Conservation (phyloP, 345 rosid genomes). For the Brassica nigra region DNA sequence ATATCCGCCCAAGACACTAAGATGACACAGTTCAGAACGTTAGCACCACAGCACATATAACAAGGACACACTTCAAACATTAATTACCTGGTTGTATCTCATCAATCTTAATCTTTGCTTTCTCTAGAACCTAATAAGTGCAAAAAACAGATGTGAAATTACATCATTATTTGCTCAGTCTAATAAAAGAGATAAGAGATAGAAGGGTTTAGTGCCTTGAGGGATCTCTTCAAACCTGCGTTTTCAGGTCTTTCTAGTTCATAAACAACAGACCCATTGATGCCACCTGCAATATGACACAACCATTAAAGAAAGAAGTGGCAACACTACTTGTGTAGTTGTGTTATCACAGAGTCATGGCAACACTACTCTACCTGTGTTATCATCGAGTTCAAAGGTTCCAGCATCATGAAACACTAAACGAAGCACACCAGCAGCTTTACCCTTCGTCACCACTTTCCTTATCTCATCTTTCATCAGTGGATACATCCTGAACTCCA, state of each 20-base stretch:
- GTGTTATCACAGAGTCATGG: neutral
- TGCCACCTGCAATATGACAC: conserved; percentile 75
- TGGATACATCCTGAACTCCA: conserved; percentile 29
- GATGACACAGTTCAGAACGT: conserved; percentile 31
- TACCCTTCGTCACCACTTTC: conserved; percentile 78
- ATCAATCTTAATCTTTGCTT: conserved; percentile 77
- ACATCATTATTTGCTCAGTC: conserved; percentile 21
- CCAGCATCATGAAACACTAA: conserved; percentile 98
- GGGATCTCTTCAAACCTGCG: conserved; percentile 75
- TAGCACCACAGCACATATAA: conserved; percentile 21
- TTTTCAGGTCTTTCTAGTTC: conserved; percentile 96
- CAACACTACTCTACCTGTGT: conserved; percentile 46
- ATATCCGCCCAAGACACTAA: conserved; percentile 96
- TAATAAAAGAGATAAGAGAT: too few relatives aligned
- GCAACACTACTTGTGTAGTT: too few relatives aligned
- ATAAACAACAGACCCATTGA: conserved; percentile 83
- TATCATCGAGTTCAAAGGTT: conserved; percentile 62
- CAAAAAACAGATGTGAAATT: neutral
- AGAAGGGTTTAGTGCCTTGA: conserved; percentile 51
- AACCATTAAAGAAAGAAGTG: too few relatives aligned
- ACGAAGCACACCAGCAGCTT: conserved; percentile 96
- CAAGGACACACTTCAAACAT: conserved; percentile 17
- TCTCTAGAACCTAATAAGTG: conserved; percentile 65
- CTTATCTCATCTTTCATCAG: conserved; percentile 58
- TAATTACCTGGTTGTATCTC: conserved; percentile 60